A percentile compares a stretch with the other conserved stretches of the same genome.
These are phyloP conservation scores for Pseudocercospora vitis DNA, from an alignment of 2,329 filamentous ascomycete genomes.

Conservation along the genomic window DNA sequence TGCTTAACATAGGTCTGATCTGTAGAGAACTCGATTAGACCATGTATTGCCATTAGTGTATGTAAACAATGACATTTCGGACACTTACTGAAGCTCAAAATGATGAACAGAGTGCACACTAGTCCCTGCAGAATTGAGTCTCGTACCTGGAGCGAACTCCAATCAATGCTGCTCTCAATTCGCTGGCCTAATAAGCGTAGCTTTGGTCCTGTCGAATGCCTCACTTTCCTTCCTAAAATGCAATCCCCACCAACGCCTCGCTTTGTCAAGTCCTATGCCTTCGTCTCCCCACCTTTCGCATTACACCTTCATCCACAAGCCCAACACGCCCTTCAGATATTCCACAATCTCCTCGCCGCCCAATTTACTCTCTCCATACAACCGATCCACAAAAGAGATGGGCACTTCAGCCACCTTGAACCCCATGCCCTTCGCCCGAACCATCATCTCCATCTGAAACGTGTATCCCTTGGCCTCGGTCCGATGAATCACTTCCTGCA, in stretches of 20 bases:
- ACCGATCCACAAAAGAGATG: constrained; percentile 90
- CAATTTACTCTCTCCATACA: constrained; percentile 94
- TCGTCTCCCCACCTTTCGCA: no score
- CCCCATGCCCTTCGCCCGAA: constrained; percentile 92
- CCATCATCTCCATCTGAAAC: constrained; percentile 99
- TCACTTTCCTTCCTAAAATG: constrained; percentile 1
- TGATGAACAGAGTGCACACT: no score
- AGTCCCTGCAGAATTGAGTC: no score
- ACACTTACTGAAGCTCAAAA: no score
- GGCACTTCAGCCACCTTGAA: constrained; percentile 92
- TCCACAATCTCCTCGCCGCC: constrained; percentile 94
- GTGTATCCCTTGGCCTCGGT: constrained; percentile 97
- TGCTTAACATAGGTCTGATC: no score
- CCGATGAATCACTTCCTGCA: constrained; percentile 85
- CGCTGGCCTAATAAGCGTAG: no score
- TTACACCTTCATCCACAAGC: constrained; percentile 52
- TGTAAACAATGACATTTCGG: no score
- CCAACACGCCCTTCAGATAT: constrained; percentile 71
- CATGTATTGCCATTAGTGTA: no score
- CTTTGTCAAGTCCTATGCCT: constrained; percentile 14
- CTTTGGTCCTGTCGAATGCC: constrained; percentile 10
- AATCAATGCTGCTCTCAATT: no score
- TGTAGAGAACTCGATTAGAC: no score
- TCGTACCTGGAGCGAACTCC: no score
- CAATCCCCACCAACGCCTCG: constrained; percentile 22